Base-by-base conservation (phyloP, 441 rosid species). In the Erodium trifolium region DNA sequence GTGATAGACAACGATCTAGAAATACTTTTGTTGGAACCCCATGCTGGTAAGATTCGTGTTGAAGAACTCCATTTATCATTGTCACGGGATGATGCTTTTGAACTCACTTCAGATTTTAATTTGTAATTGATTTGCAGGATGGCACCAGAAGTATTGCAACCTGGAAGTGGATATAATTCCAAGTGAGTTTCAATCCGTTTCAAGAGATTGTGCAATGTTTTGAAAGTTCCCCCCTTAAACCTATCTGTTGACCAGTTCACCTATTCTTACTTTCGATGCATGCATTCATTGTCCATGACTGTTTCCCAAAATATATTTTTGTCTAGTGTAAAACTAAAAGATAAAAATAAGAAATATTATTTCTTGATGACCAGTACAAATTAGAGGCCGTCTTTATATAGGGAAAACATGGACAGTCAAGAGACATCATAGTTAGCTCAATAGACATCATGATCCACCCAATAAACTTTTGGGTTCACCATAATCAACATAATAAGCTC, bases 131-230 rank as follows among this genome's bases (percentile, higher is more conserved):
- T 71, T 78, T 80, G 68, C 84, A 95, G 99, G 99, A 95, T 92
- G 97, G 98, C 98, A 49, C 98, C 97, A 0, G 99, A 95, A 83
- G 99, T 95, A 53, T 80, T 95, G 79, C 99, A 95, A 87, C 96
- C 95, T n/a, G 97, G 93, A 76, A 87, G 92, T 79, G 98, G 98
- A 81, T 95, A 92, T 76, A 86, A 92, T 82, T 89, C 92, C 74
- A 95, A 89, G 99, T 95, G 75, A 84, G 99, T 83, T 65, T 67
- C 63, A 11, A 64, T 67, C 63, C 37, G 64, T 59, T 11, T 45
- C 35, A 43, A 64, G n/a, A 53, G 18, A 13, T 17, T 8, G 41
- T 65, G 27, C 59, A 29, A 67, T 49, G 31, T 74, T 57, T 73
- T 8, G 39, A 35, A 70, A 31, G 16, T 72, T 67, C 16, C 27